phyloP scores from a whole-genome alignment of 306 rosid species.

The Potentilla sterilis region DNA sequence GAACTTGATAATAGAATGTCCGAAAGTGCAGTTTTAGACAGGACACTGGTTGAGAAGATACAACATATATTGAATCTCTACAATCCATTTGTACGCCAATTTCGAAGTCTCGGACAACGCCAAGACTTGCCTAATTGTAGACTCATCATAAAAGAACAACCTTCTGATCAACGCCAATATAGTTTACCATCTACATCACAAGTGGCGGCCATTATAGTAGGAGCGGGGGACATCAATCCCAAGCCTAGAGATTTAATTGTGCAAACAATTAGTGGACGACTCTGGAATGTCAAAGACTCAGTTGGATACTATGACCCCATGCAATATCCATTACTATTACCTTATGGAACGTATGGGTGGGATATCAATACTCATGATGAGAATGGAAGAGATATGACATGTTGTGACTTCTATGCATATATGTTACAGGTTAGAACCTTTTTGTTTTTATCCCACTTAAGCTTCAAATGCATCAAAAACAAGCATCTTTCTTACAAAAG shows the following conservation, averaged over 20 bases:
- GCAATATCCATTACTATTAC: neutral
- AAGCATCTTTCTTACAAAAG: no score
- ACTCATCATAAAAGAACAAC: neutral
- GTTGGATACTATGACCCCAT: neutral
- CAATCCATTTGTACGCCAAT: neutral
- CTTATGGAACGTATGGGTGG: slow-evolving; percentile 2
- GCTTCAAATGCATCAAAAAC: no score
- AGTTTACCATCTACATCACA: neutral
- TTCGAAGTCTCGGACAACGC: neutral
- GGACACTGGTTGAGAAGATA: neutral
- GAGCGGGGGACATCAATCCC: neutral
- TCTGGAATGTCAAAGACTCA: no score
- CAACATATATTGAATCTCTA: neutral
- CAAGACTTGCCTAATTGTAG: neutral
- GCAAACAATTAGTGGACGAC: no score
- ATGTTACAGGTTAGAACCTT: neutral
- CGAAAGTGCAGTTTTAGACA: neutral
- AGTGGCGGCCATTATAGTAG: neutral
- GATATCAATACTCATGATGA: neutral
- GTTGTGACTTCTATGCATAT: neutral
- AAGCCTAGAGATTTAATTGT: neutral
- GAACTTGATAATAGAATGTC: neutral
- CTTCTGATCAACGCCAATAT: neutral
- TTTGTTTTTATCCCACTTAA: no score
- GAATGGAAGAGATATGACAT: neutral